Conservation (phyloP, 176 grass and related monocot species). For the Bolboschoenus planiculmis region DNA sequence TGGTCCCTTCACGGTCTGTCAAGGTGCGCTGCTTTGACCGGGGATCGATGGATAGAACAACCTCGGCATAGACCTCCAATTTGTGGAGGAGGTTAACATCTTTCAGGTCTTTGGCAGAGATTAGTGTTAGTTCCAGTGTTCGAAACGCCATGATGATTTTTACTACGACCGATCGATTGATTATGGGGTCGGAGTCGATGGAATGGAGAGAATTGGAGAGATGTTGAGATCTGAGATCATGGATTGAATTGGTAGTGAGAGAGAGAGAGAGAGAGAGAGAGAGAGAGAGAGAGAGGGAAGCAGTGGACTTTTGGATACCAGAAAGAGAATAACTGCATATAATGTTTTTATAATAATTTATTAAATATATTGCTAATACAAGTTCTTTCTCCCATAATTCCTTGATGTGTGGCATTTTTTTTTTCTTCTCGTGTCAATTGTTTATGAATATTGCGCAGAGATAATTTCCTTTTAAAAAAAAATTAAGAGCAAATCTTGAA, state of each 20-base stretch:
- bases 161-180: neutral
- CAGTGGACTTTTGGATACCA: neutral
- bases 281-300: neutral
- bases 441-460: neutral
- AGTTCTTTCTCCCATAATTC: neutral
- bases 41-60: constrained; percentile 52
- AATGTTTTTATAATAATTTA: neutral
- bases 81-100: constrained; percentile 64
- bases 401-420: neutral
- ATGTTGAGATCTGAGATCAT: constrained; percentile 3
- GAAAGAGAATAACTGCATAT: neutral
- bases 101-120: constrained; percentile 73
- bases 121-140: constrained; percentile 61
- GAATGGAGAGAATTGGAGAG: neutral
- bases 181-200: neutral
- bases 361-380: neutral
- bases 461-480: neutral
- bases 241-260: neutral
- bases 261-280: constrained; percentile 4
- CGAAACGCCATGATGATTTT: constrained; percentile 36
- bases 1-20: constrained; percentile 47
- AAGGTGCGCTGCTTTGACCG: constrained; percentile 19
- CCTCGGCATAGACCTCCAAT: constrained; percentile 69
- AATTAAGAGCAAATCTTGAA: neutral
- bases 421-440: neutral